These are phyloP conservation scores for Exophiala sideris DNA, from an alignment of 2,329 filamentous ascomycete genomes.

Conservation along the genomic window DNA sequence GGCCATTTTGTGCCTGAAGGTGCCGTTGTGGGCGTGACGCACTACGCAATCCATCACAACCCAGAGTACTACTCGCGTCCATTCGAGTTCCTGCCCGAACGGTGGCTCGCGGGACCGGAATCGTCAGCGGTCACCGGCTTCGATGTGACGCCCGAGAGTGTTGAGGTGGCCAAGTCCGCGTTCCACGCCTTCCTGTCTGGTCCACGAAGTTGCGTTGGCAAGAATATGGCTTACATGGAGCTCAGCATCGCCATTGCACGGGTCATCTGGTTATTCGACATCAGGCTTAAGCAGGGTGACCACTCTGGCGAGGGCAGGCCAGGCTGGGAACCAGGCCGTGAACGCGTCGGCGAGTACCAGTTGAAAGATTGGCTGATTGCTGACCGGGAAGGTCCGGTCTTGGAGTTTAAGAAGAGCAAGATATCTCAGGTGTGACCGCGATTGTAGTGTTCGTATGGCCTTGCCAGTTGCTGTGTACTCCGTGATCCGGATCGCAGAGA, in stretches of 20 bases:
- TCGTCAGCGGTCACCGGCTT: conserved; percentile 3
- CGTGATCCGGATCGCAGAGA: no score
- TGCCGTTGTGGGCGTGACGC: conserved; percentile 32
- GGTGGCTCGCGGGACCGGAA: conserved; percentile 32
- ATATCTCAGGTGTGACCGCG: neutral
- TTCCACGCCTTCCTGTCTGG: conserved; percentile 36
- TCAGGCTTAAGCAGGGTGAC: conserved; percentile 11
- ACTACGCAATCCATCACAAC: conserved; percentile 37
- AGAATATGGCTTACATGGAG: conserved; percentile 32
- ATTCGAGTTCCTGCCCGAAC: conserved; percentile 34
- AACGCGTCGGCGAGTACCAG: conserved; percentile 14
- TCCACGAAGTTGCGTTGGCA: conserved; percentile 33
- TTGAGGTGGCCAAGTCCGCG: conserved; percentile 23
- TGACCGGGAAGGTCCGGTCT: conserved; percentile 8
- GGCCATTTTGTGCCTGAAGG: conserved; percentile 33
- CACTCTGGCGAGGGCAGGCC: conserved; percentile 8
- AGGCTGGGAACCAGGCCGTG: conserved; percentile 1
- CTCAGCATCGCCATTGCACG: conserved; percentile 21
- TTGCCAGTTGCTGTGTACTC: neutral
- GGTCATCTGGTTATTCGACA: conserved; percentile 18
- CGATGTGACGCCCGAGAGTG: conserved; percentile 5
- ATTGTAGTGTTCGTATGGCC: no score
- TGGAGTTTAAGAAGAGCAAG: conserved; percentile 16
- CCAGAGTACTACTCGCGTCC: conserved; percentile 34
- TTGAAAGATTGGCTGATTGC: conserved; percentile 14